phyloP scores from a whole-genome alignment of 495 filamentous ascomycete species.

The Cladorrhinum samala region DNA sequence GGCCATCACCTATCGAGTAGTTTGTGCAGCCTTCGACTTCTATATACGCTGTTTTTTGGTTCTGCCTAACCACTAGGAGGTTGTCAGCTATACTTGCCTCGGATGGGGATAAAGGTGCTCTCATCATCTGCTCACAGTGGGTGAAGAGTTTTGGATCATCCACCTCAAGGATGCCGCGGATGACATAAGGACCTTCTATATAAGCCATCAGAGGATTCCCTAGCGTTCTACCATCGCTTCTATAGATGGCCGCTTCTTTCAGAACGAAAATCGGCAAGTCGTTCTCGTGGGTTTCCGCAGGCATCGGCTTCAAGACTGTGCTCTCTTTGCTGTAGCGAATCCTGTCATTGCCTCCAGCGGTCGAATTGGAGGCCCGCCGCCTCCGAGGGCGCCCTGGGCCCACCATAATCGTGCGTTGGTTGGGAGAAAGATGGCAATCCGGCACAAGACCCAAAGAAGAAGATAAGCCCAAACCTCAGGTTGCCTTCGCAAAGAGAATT shows the following conservation, averaged over 20 bases:
- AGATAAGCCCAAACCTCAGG: no score
- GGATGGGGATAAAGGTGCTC: background rate
- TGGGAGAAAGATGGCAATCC: background rate
- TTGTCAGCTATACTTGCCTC: constrained; percentile 18
- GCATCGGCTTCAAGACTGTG: constrained; percentile 28
- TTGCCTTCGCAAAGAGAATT: no score
- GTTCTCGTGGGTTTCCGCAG: constrained; percentile 13
- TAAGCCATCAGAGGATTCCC: constrained; percentile 39
- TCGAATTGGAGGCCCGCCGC: constrained; percentile 27
- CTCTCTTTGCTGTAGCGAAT: constrained; percentile 31
- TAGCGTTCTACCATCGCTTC: constrained; percentile 30
- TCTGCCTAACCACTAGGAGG: constrained; percentile 40
- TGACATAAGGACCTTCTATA: constrained; percentile 35
- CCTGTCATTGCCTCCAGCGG: constrained; percentile 17
- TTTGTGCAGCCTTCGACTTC: constrained; percentile 56
- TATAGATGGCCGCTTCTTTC: constrained; percentile 40
- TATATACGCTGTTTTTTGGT: constrained; percentile 47
- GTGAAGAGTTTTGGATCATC: constrained; percentile 18
- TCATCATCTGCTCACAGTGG: constrained; percentile 6
- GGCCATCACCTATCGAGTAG: constrained; percentile 65
- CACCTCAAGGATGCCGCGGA: constrained; percentile 38
- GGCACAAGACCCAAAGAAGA: background rate
- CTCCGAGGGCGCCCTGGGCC: constrained; percentile 23
- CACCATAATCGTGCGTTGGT: constrained; percentile 19
- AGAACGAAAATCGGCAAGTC: constrained; percentile 41